Conservation (phyloP, 306 rosid genomes). For the Vicia sativa region DNA sequence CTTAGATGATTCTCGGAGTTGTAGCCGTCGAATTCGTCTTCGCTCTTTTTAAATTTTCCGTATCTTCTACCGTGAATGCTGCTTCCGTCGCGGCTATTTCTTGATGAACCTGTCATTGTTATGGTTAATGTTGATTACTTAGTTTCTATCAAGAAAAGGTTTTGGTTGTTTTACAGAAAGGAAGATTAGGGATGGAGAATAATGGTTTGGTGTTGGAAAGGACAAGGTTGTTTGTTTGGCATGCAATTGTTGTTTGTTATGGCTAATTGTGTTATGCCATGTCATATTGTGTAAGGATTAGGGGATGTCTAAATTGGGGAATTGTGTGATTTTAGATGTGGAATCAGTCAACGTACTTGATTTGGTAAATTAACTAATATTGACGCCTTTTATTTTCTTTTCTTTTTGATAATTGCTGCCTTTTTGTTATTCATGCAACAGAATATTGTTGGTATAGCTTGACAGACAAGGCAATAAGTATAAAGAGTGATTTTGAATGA, state of each 20-base stretch:
- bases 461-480: too few species aligned
- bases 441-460: too few species aligned
- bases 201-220: constrained; percentile 19
- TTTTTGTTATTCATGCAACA: too few species aligned
- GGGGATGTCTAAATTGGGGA: constrained; percentile 21
- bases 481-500: too few species aligned
- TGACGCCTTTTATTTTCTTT: not conserved
- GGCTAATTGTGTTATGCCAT: constrained; percentile 23
- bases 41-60: constrained; percentile 42
- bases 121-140: not conserved
- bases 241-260: not conserved
- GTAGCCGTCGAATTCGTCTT: constrained; percentile 37
- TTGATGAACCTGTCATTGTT: constrained; percentile 48
- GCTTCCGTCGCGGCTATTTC: constrained; percentile 41
- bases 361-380: constrained; percentile 41
- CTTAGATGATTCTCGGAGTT: constrained; percentile 28
- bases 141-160: constrained; percentile 26
- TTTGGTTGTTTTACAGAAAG: constrained; percentile 14
- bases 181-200: not conserved
- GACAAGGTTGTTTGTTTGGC: constrained; percentile 7
- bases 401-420: too few species aligned
- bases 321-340: not conserved
- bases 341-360: constrained; percentile 38
- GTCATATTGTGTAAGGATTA: not conserved
- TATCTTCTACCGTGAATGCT: constrained; percentile 37